Conservation (phyloP, 2,329 filamentous ascomycete species). For the Aspergillus quadrilineatus region DNA sequence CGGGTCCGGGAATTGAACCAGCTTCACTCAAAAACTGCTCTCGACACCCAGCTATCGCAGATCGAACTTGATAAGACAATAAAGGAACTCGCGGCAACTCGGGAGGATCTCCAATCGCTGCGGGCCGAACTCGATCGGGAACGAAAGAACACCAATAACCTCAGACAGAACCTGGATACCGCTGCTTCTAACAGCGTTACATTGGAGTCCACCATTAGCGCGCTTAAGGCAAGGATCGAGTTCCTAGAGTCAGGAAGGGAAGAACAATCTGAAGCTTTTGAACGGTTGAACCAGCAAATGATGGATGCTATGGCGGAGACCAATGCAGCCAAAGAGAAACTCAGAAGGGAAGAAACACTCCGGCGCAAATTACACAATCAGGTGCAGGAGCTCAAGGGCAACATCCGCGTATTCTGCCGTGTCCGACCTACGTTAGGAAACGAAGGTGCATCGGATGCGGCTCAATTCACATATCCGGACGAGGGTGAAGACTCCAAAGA, state of each 20-base stretch:
- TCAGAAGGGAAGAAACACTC: slow-evolving; percentile 87
- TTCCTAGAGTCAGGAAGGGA: slow-evolving; percentile 89
- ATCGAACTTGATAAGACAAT: slow-evolving; percentile 54
- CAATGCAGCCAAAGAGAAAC: slow-evolving; percentile 71
- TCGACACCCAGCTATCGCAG: slow-evolving; percentile 42
- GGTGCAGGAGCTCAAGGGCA: slow-evolving; percentile 95
- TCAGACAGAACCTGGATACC: slow-evolving; percentile 61
- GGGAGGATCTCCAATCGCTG: slow-evolving; percentile 39
- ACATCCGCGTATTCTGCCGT: slow-evolving; percentile 96
- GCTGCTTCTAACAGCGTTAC: slow-evolving; percentile 61
- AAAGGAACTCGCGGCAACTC: slow-evolving; percentile 51
- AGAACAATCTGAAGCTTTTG: slow-evolving; percentile 82
- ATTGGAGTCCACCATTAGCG: slow-evolving; percentile 72
- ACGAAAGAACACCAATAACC: slow-evolving; percentile 57
- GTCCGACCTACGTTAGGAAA: slow-evolving; percentile 71
- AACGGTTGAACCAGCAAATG: slow-evolving; percentile 75
- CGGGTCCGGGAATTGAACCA: slow-evolving; percentile 42
- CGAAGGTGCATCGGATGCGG: slow-evolving; percentile 61
- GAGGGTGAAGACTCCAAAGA: slow-evolving; percentile 78
- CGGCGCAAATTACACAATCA: slow-evolving; percentile 93
- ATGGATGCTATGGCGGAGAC: slow-evolving; percentile 72
- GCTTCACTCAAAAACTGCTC: slow-evolving; percentile 32
- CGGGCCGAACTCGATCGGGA: slow-evolving; percentile 60
- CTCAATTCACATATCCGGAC: slow-evolving; percentile 78
- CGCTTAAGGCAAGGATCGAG: slow-evolving; percentile 76